Base-by-base conservation (phyloP, 371 early-diverging fungal genomes). In the Mucor velutinosus region DNA sequence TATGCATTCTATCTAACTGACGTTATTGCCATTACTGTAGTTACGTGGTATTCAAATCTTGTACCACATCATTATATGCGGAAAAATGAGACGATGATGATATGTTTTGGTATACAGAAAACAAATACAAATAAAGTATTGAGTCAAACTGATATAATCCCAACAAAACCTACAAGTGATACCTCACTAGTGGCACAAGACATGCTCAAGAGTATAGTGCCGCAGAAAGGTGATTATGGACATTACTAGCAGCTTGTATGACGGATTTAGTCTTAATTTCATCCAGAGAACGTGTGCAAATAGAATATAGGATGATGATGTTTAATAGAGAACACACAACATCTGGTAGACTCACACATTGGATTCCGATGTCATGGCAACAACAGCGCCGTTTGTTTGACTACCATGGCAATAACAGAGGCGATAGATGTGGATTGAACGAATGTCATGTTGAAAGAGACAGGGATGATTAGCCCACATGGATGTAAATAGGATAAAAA, bases 91-190 rank as follows among this genome's bases (percentile, higher is more conserved):
- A 53, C 15, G 27, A 53, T 53, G 27, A 53, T 53, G 23, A 21
- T 14, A 27, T 53, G 25, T 53, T 25, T 53, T 53, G 14, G 53
- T 53, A 23, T 12, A 53, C 53, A 21, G 14, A 14, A 53, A 27
- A 53, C 27, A 53, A 53, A 23, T 5, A 53, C 53, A 53, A 53
- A 53, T 53, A 53, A 53, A 53, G 53, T 53, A 53, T 53, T 53
- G 53, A 27, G 53, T 53, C 27, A 53, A 27, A 12, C 14, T 53
- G 53, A 53, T 27, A 47, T 47, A 47, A 47, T 47, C 47, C 53
- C 53, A 53, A 53, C 53, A 53, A 47, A 53, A 25, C 14, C 15
- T 6, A 53, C 4, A 53, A 53, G 27, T 53, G 53, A 53, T 53
- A 27, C 53, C 53, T 15, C 11, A 11, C 41, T 14, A 53, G 53